Evolutionary conservation across 1,139 yeast genomes (phyloP).

Genomic region (Suhomyces panamericanus): DNA sequence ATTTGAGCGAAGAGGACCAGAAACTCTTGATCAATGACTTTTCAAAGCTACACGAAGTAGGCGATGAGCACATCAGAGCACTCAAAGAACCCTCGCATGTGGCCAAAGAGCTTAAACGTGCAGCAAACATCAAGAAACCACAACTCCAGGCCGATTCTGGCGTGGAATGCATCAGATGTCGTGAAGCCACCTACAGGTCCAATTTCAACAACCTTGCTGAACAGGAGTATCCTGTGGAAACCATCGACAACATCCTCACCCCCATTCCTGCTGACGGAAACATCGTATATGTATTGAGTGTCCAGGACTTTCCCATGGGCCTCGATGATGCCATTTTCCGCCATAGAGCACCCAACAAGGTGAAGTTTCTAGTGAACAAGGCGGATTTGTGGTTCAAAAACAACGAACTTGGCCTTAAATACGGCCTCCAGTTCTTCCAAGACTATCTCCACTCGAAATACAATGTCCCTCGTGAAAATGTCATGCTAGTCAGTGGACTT

Average conservation of each 20-base stretch:
- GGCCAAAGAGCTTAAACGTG: slow-evolving; percentile 8
- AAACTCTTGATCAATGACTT: slow-evolving; percentile 25
- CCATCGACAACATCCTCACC: slow-evolving; percentile 36
- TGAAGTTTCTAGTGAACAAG: slow-evolving; percentile 58
- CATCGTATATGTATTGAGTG: slow-evolving; percentile 61
- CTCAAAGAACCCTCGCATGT: slow-evolving; percentile 7
- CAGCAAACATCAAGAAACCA: slow-evolving; percentile 1
- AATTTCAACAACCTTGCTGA: slow-evolving; percentile 18
- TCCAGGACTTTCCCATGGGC: slow-evolving; percentile 70
- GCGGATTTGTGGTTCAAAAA: slow-evolving; percentile 52
- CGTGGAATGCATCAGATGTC: slow-evolving; percentile 55
- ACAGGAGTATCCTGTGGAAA: slow-evolving; percentile 37
- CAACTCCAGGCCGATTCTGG: slow-evolving; percentile 10
- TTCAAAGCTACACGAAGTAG: slow-evolving; percentile 3
- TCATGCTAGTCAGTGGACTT: slow-evolving; percentile 50
- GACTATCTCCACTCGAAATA: slow-evolving; percentile 42
- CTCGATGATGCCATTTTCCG: slow-evolving; percentile 42
- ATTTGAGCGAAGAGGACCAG: slow-evolving; percentile 28
- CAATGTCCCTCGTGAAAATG: slow-evolving; percentile 45
- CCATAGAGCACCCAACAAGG: slow-evolving; percentile 33
- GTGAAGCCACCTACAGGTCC: slow-evolving; percentile 49
- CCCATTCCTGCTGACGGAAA: slow-evolving; percentile 49
- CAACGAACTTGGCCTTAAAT: slow-evolving; percentile 31
- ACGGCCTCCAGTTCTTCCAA: slow-evolving; percentile 46
- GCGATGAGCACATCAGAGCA: slow-evolving; percentile 6